Evolutionary conservation across 2,329 filamentous ascomycete genomes (phyloP).

Genomic region (Epichloe festucae): DNA sequence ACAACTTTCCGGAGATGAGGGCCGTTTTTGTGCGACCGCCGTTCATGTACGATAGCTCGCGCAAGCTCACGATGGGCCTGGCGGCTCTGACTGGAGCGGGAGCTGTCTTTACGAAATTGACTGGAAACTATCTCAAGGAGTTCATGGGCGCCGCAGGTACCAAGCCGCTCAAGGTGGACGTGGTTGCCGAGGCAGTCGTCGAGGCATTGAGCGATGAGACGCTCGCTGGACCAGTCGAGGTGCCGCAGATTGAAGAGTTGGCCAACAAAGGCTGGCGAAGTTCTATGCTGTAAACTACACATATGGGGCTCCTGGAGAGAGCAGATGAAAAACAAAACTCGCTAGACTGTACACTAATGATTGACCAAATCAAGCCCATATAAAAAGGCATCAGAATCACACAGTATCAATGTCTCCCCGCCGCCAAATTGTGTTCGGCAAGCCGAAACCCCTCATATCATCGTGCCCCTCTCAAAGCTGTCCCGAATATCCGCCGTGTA

Average conservation of each 20-base stretch:
- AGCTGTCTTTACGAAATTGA: conserved; percentile 61
- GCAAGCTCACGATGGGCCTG: conserved; percentile 72
- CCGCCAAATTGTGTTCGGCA: too few relatives aligned
- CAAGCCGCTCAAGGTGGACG: conserved; percentile 78
- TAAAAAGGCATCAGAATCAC: conserved; percentile 1
- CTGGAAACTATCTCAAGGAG: conserved; percentile 61
- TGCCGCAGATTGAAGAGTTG: conserved; percentile 66
- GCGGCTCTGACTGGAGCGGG: conserved; percentile 66
- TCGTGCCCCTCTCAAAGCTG: conserved; percentile 93
- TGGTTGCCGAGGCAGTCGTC: conserved; percentile 79
- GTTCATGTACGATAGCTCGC: conserved; percentile 78
- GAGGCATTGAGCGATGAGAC: conserved; percentile 68
- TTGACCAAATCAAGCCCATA: background rate
- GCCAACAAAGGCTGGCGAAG: conserved; percentile 78
- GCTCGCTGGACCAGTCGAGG: conserved; percentile 64
- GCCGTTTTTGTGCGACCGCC: conserved; percentile 72
- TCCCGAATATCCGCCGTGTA: conserved; percentile 96
- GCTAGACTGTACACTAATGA: conserved; percentile 21
- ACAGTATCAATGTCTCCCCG: too few relatives aligned
- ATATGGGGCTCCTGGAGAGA: background rate
- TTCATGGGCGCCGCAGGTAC: conserved; percentile 72
- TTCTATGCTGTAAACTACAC: conserved; percentile 59
- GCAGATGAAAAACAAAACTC: conserved; percentile 6
- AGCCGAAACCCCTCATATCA: conserved; percentile 48
- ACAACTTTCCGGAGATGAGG: conserved; percentile 61